A percentile compares a stretch with the other conserved stretches of the same genome.
phyloP scores from a whole-genome alignment of 2,329 filamentous ascomycete genomes.

The Ophiocordyceps camponoti-rufipedis region DNA sequence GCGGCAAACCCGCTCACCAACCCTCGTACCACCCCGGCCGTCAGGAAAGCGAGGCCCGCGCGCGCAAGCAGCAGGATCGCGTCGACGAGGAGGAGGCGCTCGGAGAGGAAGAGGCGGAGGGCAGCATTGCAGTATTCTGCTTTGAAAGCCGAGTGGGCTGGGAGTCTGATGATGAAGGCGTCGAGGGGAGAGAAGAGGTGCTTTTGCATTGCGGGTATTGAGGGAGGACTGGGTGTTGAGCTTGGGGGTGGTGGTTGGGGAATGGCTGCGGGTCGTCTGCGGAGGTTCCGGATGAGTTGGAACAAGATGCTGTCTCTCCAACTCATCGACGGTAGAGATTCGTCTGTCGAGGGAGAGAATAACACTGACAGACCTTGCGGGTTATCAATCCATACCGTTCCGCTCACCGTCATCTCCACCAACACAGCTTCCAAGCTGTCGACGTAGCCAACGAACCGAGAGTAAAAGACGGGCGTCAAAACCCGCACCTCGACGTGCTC shows the following conservation, averaged over 20 bases:
- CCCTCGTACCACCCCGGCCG: neutral
- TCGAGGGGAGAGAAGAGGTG: constrained; percentile 34
- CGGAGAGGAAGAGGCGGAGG: constrained; percentile 19
- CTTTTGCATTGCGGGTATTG: constrained; percentile 19
- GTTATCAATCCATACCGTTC: constrained; percentile 37
- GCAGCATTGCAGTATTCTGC: constrained; percentile 19
- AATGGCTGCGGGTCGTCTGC: constrained; percentile 21
- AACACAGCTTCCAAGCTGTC: constrained; percentile 44
- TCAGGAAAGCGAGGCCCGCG: constrained; percentile 2
- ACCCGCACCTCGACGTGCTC: constrained; percentile 36
- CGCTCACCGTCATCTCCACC: constrained; percentile 38
- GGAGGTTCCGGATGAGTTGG: constrained; percentile 24
- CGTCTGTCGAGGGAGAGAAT: constrained; percentile 16
- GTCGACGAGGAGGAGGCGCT: constrained; percentile 5
- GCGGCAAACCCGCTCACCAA: no score
- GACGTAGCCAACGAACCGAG: constrained; percentile 43
- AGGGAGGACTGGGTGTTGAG: constrained; percentile 3
- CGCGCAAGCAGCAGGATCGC: constrained; percentile 9
- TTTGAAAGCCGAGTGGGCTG: constrained; percentile 4
- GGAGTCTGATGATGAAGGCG: constrained; percentile 19
- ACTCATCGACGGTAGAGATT: constrained; percentile 13
- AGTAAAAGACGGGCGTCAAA: constrained; percentile 48
- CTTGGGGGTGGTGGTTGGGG: constrained; percentile 19
- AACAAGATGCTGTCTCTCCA: constrained; percentile 22
- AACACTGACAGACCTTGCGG: constrained; percentile 30